Base-by-base conservation (phyloP, 371 early-diverging fungal species). In the Dinochytrium kinnereticum region DNA sequence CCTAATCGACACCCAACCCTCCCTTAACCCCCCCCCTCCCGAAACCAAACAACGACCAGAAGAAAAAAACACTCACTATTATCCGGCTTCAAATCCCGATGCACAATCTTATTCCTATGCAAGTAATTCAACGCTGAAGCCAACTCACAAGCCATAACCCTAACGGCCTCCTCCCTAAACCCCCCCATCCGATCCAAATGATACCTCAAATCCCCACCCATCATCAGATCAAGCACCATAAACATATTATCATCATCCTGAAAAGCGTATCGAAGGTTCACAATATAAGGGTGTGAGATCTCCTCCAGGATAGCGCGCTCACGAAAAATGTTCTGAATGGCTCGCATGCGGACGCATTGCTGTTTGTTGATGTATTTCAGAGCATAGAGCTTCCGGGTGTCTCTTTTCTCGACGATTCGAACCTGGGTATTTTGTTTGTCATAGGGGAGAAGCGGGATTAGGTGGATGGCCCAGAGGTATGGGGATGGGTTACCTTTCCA, bases 121-220 rank as follows among this genome's bases (percentile, higher is more conserved):
- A 95, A 81, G 79, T 95, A 93, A 61, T 85, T 83, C 34, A 95
- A 72, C 26, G 92, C 93, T 38, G 84, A 85, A 2, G 91, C 80
- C 3, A 94, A 76, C 85, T 95, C 95, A 38, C 92, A 91, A 40
- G 91, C 90, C 88, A 91, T 92, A 69, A 93, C 89, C 65, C 91
- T 82, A 51, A 93, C 85, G 2, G 87, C 86, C 68, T 90, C 90
- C 76, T 95, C 94, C 2, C 85, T 80, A 76, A 94, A 92, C 19
- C 82, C 75, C 64, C 88, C 81, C 31, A 71, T 77, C 34, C 81
- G 72, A 51, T 79, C 81, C 49, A 87, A 59, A 74, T 74, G 82
- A 67, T 65, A 84, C 1, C 87, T 75, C 69, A 88, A 49, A 65
- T 88, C 88, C 24, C 88, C 88, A 3, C 88, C 88, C 44, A 79